These are phyloP conservation scores for Hypoxylon sp. DNA, from an alignment of 2,329 filamentous ascomycete species.

Conservation along the genomic window DNA sequence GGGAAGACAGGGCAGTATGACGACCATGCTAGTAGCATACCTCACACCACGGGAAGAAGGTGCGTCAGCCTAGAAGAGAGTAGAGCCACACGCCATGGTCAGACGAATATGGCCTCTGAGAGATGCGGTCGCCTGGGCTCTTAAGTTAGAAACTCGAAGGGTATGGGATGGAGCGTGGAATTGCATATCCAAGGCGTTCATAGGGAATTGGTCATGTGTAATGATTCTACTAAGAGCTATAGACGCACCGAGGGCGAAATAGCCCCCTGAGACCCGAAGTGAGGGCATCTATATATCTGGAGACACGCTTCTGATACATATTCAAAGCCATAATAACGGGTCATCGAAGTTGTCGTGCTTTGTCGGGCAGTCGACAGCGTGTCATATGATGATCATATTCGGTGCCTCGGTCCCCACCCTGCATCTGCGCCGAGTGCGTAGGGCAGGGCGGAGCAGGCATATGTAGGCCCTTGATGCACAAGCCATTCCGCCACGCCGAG, in stretches of 20 bases:
- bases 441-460: too few relatives aligned
- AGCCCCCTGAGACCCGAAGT: constrained; percentile 3
- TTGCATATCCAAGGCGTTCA: constrained; percentile 30
- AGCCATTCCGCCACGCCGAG: constrained; percentile 14
- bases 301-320: neutral
- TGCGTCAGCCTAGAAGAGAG: too few relatives aligned
- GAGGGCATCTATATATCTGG: neutral
- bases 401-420: constrained; percentile 9
- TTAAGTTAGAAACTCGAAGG: neutral
- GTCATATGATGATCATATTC: constrained; percentile 5
- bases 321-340: too few relatives aligned
- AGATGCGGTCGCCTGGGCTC: neutral
- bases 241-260: neutral
- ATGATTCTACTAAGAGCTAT: constrained; percentile 5
- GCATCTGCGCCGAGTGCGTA: neutral
- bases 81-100: neutral
- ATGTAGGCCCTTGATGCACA: constrained; percentile 9
- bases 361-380: neutral
- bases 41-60: neutral
- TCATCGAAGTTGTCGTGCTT: too few relatives aligned
- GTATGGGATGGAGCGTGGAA: constrained; percentile 14
- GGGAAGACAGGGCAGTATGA: neutral
- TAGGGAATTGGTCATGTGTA: neutral
- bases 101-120: neutral
- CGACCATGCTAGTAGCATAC: neutral